Evolutionary conservation across 352 stramenopile species (phyloP).

Genomic region (Phytophthora hybrid): DNA sequence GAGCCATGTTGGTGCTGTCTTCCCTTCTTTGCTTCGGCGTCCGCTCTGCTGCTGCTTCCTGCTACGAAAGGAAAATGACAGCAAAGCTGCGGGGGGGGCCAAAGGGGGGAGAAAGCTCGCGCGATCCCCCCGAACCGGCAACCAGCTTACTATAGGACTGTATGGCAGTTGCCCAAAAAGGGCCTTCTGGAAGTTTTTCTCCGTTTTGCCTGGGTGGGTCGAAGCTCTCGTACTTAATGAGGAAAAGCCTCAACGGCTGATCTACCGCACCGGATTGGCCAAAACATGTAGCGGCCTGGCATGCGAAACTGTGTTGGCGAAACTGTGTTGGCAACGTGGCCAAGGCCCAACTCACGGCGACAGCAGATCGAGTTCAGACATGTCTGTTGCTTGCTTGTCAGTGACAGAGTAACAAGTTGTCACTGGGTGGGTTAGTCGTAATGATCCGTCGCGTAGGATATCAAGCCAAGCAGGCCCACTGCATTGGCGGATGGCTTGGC

Average conservation of each 20-base stretch:
- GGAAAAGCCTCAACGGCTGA: neutral
- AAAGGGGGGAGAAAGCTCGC: slow-evolving; percentile 34
- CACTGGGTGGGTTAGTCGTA: neutral
- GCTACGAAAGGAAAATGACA: slow-evolving; percentile 55
- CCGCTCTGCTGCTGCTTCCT: slow-evolving; percentile 42
- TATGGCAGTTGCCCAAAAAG: slow-evolving; percentile 32
- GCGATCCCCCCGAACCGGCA: slow-evolving; percentile 21
- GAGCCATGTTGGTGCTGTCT: slow-evolving; percentile 70
- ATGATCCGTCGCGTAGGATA: neutral
- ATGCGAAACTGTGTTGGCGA: too few species aligned
- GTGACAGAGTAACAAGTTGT: neutral
- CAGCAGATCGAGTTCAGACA: neutral
- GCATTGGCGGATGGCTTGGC: neutral
- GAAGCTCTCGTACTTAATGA: slow-evolving; percentile 30
- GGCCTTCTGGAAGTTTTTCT: slow-evolving; percentile 57
- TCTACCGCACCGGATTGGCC: slow-evolving; percentile 22
- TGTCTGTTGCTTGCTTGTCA: neutral
- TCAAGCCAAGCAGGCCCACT: neutral
- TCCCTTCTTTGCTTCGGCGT: slow-evolving; percentile 24
- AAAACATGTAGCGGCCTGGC: slow-evolving; percentile 7
- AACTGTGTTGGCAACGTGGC: too few species aligned
- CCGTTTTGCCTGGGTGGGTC: slow-evolving; percentile 31
- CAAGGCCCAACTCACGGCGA: neutral
- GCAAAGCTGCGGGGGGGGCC: slow-evolving; percentile 15
- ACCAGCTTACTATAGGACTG: slow-evolving; percentile 12